phyloP scores from a whole-genome alignment of 2,329 filamentous ascomycete species.

The Cladophialophora carrionii region DNA sequence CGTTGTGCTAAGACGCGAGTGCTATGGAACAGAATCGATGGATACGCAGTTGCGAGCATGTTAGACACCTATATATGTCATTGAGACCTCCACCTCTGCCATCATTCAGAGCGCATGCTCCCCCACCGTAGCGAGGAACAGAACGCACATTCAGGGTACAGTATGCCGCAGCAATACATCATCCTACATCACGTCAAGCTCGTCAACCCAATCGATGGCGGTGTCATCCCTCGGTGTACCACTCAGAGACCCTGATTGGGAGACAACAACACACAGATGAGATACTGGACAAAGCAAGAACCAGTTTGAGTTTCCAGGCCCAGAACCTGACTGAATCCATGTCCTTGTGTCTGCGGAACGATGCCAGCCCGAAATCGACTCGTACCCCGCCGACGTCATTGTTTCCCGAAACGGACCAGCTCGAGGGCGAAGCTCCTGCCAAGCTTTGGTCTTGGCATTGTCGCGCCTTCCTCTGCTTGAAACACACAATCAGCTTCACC shows the following conservation, averaged over 20 bases:
- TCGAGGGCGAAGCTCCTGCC: conserved; percentile 19
- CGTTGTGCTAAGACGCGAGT: neutral
- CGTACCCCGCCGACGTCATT: conserved; percentile 18
- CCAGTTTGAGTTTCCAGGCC: conserved; percentile 1
- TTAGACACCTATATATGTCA: neutral
- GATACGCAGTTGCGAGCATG: neutral
- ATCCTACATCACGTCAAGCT: conserved; percentile 20
- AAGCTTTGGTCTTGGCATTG: conserved; percentile 27
- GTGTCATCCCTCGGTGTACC: neutral
- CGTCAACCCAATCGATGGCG: neutral
- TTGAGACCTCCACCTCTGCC: conserved; percentile 2
- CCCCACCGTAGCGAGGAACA: neutral
- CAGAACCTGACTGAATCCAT: neutral
- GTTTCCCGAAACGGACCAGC: neutral
- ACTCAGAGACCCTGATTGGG: neutral
- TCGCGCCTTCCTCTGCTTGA: conserved; percentile 17
- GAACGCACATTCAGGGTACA: neutral
- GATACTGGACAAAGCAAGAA: neutral
- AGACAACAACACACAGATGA: neutral
- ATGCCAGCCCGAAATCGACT: neutral
- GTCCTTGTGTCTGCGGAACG: neutral
- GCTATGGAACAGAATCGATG: neutral
- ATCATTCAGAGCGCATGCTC: neutral
- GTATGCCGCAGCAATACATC: conserved; percentile 6
- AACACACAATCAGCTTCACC: conserved; percentile 29